phyloP scores from a whole-genome alignment of 2,329 filamentous ascomycete species.

The Harringtonia lauricola region DNA sequence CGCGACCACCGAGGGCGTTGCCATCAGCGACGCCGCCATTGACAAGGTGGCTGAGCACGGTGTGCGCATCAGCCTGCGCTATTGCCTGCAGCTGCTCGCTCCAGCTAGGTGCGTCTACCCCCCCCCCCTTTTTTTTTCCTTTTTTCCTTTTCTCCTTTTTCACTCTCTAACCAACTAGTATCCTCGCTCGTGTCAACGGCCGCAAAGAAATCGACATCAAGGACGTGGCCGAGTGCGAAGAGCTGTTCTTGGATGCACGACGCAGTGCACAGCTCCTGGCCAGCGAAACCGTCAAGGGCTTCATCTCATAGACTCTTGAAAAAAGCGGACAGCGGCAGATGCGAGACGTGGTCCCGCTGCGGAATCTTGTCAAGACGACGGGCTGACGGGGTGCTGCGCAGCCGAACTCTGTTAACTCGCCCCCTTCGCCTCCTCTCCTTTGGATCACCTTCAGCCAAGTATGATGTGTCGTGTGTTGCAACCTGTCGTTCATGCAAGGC shows the following conservation, averaged over 20 bases:
- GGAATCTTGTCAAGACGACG: too few species aligned
- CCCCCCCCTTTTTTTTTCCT: constrained; percentile 2
- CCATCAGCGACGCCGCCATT: constrained; percentile 70
- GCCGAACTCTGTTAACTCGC: too few species aligned
- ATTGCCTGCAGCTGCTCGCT: constrained; percentile 84
- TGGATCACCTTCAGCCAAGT: too few species aligned
- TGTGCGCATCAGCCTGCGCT: constrained; percentile 79
- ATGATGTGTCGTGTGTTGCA: too few species aligned
- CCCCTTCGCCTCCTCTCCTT: too few species aligned
- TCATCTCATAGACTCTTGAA: constrained; percentile 49
- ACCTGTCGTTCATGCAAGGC: too few species aligned
- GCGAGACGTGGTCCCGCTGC: too few species aligned
- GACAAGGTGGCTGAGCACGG: constrained; percentile 82
- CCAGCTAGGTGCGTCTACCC: constrained; percentile 54
- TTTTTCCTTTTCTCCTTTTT: not conserved
- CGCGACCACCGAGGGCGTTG: constrained; percentile 68
- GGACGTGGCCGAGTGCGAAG: constrained; percentile 72
- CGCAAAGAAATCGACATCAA: constrained; percentile 64
- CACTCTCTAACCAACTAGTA: constrained; percentile 33
- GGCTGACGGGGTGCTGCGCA: too few species aligned
- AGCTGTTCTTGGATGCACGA: constrained; percentile 72
- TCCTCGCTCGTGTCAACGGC: constrained; percentile 77
- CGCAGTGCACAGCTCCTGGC: constrained; percentile 62
- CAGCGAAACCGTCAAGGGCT: constrained; percentile 51
- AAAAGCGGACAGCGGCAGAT: too few species aligned